Conservation (phyloP, 495 filamentous ascomycete species). For the Gamarada debralockiae region DNA sequence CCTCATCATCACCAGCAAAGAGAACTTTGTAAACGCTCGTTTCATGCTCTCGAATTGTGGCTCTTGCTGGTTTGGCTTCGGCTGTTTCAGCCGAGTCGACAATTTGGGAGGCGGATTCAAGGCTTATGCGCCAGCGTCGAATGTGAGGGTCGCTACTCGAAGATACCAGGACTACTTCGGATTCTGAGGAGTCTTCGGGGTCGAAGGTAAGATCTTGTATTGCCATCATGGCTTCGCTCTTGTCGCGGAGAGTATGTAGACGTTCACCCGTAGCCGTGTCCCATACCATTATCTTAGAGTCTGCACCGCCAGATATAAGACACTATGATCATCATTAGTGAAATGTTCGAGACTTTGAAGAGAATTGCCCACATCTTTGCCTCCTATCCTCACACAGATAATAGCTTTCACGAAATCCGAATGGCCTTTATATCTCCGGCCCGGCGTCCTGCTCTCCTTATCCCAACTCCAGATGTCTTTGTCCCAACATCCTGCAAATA, state of each 20-base stretch:
- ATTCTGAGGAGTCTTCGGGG: conserved; percentile 43
- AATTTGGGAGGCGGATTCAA: conserved; percentile 42
- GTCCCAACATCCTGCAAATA: conserved; percentile 94
- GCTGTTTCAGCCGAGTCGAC: conserved; percentile 31
- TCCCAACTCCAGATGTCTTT: conserved; percentile 85
- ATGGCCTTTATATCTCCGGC: conserved; percentile 66
- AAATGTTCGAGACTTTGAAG: background rate
- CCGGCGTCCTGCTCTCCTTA: conserved; percentile 37
- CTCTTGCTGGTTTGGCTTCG: conserved; percentile 29
- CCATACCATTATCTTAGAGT: conserved; percentile 84
- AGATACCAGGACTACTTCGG: conserved; percentile 62
- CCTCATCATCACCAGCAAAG: conserved; percentile 57
- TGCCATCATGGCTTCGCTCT: conserved; percentile 62
- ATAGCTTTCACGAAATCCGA: conserved; percentile 88
- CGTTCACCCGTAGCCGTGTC: conserved; percentile 61
- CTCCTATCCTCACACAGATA: conserved; percentile 46
- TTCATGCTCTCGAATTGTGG: conserved; percentile 75
- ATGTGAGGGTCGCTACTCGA: conserved; percentile 85
- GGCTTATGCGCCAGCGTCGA: conserved; percentile 59
- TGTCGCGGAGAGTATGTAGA: conserved; percentile 67
- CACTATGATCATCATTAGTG: conserved; percentile 7
- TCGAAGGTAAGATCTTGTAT: conserved; percentile 74
- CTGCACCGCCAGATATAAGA: conserved; percentile 82
- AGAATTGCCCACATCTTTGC: conserved; percentile 44
- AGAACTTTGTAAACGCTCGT: conserved; percentile 80